phyloP scores from a whole-genome alignment of 257 asterid genomes.

The Salvia miltiorrhiza region DNA sequence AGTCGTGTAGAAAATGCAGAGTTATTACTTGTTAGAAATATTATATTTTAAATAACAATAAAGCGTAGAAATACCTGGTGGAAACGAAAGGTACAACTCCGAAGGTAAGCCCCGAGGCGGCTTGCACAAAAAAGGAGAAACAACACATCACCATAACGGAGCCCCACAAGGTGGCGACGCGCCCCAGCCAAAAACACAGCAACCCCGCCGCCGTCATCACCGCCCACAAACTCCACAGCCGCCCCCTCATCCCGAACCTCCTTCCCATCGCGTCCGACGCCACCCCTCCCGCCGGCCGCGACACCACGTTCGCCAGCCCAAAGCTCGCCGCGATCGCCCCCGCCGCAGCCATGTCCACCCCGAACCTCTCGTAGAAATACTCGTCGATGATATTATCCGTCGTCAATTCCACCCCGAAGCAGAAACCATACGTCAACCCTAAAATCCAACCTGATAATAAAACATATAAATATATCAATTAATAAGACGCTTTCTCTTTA shows the following conservation, averaged over 20 bases:
- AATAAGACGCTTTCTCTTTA: too few species aligned
- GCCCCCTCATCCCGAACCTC: conserved; percentile 58
- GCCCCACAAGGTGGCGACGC: conserved; percentile 33
- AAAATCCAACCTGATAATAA: conserved; percentile 63
- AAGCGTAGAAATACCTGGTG: too few species aligned
- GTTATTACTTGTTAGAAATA: too few species aligned
- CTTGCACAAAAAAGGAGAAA: conserved; percentile 56
- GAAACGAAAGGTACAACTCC: conserved; percentile 81
- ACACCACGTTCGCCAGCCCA: conserved; percentile 48
- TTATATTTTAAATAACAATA: too few species aligned
- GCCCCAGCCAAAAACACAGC: conserved; percentile 40
- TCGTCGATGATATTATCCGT: conserved; percentile 54
- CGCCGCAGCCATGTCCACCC: conserved; percentile 34
- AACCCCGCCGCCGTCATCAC: conserved; percentile 48
- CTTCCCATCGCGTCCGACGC: conserved; percentile 46
- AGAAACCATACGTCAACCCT: conserved; percentile 39
- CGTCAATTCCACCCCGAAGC: conserved; percentile 58
- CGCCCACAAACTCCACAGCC: conserved; percentile 67
- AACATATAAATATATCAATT: too few species aligned
- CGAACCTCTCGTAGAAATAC: conserved; percentile 52
- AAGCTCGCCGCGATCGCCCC: conserved; percentile 63
- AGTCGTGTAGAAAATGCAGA: too few species aligned
- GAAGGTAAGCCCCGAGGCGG: conserved; percentile 59
- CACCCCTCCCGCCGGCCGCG: conserved; percentile 58
- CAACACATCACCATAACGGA: conserved; percentile 47